These are phyloP conservation scores for Rhododendron ferrugineum DNA, from an alignment of 148 eudicot species.

Conservation along the genomic window DNA sequence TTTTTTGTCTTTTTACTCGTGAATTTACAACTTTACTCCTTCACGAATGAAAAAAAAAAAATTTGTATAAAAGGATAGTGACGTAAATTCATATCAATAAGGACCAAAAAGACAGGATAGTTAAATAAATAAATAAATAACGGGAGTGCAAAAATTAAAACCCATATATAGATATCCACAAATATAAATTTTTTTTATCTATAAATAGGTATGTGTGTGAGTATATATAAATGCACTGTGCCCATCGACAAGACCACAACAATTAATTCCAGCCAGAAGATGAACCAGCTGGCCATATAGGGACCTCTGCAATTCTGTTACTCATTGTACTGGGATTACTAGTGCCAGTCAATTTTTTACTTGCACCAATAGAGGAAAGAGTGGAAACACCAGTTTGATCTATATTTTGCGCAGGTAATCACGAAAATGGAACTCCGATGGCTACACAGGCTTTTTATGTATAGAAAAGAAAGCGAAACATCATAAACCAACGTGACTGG, in stretches of 20 bases:
- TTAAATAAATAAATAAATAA: too few relatives aligned
- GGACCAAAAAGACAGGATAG: not conserved
- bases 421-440: not conserved
- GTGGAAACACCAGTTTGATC: not conserved
- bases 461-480: constrained; percentile 15
- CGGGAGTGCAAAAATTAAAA: not conserved
- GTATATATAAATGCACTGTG: not conserved
- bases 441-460: not conserved
- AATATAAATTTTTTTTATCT: too few relatives aligned
- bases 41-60: not conserved
- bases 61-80: not conserved
- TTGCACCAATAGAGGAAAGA: not conserved
- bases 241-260: not conserved
- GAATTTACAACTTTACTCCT: not conserved
- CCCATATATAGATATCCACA: not conserved
- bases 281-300: not conserved
- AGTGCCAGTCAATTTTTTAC: not conserved
- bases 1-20: not conserved
- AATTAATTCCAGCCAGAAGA: not conserved
- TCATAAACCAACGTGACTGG: not conserved
- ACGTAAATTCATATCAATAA: not conserved
- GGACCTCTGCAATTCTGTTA: not conserved
- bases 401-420: not conserved
- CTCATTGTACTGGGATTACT: not conserved
- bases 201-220: not conserved